phyloP scores from a whole-genome alignment of 2,329 filamentous ascomycete genomes.

The Phialophora verrucosa region DNA sequence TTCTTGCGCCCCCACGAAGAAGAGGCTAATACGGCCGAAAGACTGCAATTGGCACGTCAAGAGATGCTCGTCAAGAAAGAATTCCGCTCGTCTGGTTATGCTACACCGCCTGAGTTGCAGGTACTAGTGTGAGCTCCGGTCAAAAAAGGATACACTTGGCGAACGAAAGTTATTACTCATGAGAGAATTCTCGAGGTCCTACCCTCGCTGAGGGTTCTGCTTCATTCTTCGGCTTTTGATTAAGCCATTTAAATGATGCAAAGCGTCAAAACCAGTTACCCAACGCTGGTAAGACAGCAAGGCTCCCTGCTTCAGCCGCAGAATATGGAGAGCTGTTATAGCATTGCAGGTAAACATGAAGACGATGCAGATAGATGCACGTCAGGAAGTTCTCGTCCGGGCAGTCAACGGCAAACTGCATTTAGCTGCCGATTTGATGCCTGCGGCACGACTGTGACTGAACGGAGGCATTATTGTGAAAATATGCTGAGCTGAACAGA shows the following conservation, averaged over 20 bases:
- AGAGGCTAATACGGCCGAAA: constrained; percentile 14
- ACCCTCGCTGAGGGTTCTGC: neutral
- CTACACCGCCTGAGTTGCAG: constrained; percentile 9
- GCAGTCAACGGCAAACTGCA: neutral
- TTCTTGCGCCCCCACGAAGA: constrained; percentile 23
- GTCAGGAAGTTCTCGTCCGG: neutral
- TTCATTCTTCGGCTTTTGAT: neutral
- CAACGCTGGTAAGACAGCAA: neutral
- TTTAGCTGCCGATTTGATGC: neutral
- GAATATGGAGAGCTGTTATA: neutral
- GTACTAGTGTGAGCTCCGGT: constrained; percentile 3
- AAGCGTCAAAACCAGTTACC: neutral
- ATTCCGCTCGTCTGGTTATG: constrained; percentile 18
- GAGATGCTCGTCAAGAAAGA: constrained; percentile 21
- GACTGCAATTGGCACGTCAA: constrained; percentile 26
- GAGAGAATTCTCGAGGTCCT: neutral
- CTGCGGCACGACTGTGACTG: neutral
- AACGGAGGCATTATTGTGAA: neutral
- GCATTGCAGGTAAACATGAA: neutral
- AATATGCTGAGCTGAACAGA: neutral
- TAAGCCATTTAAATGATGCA: neutral
- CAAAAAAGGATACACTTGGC: neutral
- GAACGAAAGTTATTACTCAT: neutral
- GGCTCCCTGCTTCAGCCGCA: neutral
- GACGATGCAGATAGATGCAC: neutral